Base-by-base conservation (phyloP, 805 yeast species). In the Cyberlindnera euphorbiae region DNA sequence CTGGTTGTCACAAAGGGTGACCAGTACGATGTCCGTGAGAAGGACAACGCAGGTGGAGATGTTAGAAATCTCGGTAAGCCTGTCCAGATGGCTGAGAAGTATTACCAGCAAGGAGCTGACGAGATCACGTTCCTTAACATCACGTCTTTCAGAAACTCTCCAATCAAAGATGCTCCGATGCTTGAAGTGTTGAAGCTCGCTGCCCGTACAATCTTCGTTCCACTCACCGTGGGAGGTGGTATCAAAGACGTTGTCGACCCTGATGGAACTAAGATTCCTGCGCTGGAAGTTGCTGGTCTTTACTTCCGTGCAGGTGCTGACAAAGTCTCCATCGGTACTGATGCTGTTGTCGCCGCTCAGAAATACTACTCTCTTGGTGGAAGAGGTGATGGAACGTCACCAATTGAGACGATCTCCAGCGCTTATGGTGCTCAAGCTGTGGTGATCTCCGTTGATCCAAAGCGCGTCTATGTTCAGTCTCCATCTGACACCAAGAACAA, bases 1-100 rank as follows among this genome's bases (percentile, higher is more conserved):
- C 71, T 93, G 48, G 98, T 93, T 1, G 99, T 93, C 18, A 93
- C 99, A 0, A 93, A 93, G 62, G 99, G 99, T 39, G 99, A 93
- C 55, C 98, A 93, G 60, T 93, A 93, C 58, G 96, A 93, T 60
- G 99, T 93, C 2, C 77, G 98, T 47, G 97, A 89, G 53, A 80
- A 80, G 50, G 53, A 62, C 10, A 56, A 60, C 5, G 71, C 66
- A 4, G 75, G 71, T 21, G 66, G 65, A 30, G 75, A 76, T 45
- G 97, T 93, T 18, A 75, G 97, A 58, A 93, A 93, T 56, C 67
- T 93, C 41, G 99, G 99, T 13, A 93, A 94, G 59, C 99, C 99
- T 2, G 96, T 93, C 0, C 86, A 86, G 54, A 66, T 93, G 59
- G 98, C 98, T 3, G 82, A 87, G 47, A 79, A 79, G 51, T 93